phyloP scores from a whole-genome alignment of 805 yeast species.

The Helenozyma baotianmanensis region DNA sequence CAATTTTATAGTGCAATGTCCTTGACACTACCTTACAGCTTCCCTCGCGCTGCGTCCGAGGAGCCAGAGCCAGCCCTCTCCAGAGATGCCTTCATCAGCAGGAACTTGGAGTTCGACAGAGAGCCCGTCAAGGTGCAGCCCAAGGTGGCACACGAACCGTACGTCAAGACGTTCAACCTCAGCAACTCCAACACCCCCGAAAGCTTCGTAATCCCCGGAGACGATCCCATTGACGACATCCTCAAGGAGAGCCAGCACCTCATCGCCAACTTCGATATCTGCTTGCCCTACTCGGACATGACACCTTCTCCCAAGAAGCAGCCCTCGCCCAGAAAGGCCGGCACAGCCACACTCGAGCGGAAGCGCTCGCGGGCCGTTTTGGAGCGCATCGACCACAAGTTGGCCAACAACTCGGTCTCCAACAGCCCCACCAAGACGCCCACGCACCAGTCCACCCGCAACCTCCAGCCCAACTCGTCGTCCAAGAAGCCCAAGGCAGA shows the following conservation, averaged over 20 bases:
- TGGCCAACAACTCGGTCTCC: neutral
- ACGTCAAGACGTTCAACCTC: constrained; percentile 8
- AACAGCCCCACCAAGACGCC: constrained; percentile 1
- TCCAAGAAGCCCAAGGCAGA: neutral
- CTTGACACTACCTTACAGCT: constrained; percentile 4
- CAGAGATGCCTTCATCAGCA: constrained; percentile 5
- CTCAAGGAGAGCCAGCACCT: constrained; percentile 15
- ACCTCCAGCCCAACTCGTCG: neutral
- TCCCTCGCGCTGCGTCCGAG: constrained; percentile 1
- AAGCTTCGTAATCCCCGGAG: constrained; percentile 1
- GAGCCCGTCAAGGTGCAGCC: constrained; percentile 4
- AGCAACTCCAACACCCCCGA: constrained; percentile 6
- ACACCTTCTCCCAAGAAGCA: too few species aligned
- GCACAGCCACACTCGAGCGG: too few species aligned
- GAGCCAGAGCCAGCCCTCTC: neutral
- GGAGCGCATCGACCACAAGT: neutral
- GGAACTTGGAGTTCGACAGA: constrained; percentile 4
- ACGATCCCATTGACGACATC: constrained; percentile 22
- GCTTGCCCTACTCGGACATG: constrained; percentile 11
- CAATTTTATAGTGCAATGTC: too few species aligned
- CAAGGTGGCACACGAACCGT: constrained; percentile 7
- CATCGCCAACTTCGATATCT: constrained; percentile 12
- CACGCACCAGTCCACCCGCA: neutral
- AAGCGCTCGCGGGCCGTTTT: neutral
- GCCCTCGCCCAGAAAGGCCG: neutral